Evolutionary conservation across 495 filamentous ascomycete species (phyloP), one percentile per base, ranked within the genome.

Genomic region (Talaromyces proteolyticus): DNA sequence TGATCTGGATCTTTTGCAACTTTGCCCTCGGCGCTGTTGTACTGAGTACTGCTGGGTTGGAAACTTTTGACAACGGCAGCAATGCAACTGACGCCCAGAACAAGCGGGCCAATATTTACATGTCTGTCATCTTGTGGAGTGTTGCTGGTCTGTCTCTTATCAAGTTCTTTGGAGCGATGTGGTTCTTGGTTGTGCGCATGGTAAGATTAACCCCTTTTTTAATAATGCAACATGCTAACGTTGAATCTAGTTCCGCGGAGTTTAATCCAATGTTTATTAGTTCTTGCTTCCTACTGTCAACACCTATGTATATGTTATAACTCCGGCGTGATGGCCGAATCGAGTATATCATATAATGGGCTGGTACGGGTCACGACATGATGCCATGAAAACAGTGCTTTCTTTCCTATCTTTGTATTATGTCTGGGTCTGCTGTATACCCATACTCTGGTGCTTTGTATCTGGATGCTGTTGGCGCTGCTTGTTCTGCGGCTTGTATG

Each of bases 1-100:
- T 99, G 45, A 78, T 85, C 49, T 99, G 94, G 94, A 93, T 99
- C 70, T 90, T 96, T 60, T 91, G 82, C 57, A 99, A 99, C 67
- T 87, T 97, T 60, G 90, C 82, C 8, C 84, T 99, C 4, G 78
- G 76, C 3, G 93, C 93, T 1, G 79, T 91, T n/a, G 91, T 99
- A 38, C 68, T 97, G 50, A 87, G 84, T 54, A 80, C 86, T 1
- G 94, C 84, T 19, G 94, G 94, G 5, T 60, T 96, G 49, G 81
- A 93, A 50, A 75, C 74, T 17, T 74, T 93, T 37, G 66, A 70
- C 34, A 69, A 63, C 2, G 55, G 59, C 20, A 53, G 34, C 6
- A 60, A 63, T 54, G 52, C 64, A n/a, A 69, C 81, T 36, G 62
- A 72, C 10, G 68, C 65, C 42, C 50, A 75, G 49, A 67, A 71